Percentiles rank a stretch among this genome's conserved stretches.
phyloP scores from a whole-genome alignment of 345 rosid genomes.

The Cochlearia excelsa region DNA sequence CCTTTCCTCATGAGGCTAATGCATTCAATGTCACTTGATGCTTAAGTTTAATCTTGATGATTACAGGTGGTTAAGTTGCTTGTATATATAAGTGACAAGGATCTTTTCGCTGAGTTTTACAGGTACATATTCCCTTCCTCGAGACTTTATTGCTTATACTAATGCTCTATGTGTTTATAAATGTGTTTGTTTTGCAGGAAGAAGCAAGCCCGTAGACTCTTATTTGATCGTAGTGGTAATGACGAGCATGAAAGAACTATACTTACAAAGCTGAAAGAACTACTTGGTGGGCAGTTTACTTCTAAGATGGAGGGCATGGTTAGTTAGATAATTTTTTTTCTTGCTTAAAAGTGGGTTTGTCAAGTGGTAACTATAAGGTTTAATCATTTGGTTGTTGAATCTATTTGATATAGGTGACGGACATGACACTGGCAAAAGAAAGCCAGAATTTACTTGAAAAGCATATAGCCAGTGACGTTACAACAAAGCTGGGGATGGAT shows the following conservation, averaged over 20 bases:
- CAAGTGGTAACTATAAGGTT: not conserved
- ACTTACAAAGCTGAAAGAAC: conserved; percentile 66
- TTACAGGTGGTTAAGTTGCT: conserved; percentile 88
- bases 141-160: not conserved
- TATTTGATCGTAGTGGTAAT: conserved; percentile 71
- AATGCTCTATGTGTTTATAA: not conserved
- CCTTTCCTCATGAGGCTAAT: not conserved
- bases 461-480: conserved; percentile 49
- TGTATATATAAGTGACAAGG: conserved; percentile 79
- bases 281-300: conserved; percentile 61
- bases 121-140: conserved; percentile 39
- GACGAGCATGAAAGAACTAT: conserved; percentile 77
- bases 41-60: no score
- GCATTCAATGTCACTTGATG: no score
- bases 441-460: conserved; percentile 70
- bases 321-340: conserved; percentile 24
- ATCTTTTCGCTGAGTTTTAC: conserved; percentile 81
- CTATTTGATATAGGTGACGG: conserved; percentile 54
- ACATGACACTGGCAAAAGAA: conserved; percentile 82
- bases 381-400: not conserved
- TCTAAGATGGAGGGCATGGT: conserved; percentile 86
- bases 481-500: conserved; percentile 68
- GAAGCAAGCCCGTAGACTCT: conserved; percentile 60
- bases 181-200: conserved; percentile 38
- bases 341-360: not conserved